These are phyloP conservation scores for Suillus plorans DNA, from an alignment of 768 basidiomycete species.

Conservation along the genomic window DNA sequence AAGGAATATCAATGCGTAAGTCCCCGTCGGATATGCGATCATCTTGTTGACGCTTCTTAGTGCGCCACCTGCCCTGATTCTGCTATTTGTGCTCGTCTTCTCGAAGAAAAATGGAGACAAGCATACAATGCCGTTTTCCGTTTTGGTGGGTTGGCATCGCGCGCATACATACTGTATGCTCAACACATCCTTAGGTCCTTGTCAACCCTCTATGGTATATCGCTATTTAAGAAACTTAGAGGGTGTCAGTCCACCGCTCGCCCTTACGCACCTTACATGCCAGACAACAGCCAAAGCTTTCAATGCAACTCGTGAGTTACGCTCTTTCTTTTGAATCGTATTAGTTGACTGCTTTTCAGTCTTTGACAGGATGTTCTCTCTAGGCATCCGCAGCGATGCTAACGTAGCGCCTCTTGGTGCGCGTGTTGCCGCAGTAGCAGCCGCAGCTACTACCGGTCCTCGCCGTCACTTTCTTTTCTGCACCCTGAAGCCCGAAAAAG, in stretches of 20 bases:
- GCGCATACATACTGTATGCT: background rate
- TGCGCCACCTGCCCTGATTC: slow-evolving; percentile 85
- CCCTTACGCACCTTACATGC: slow-evolving; percentile 83
- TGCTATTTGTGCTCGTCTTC: slow-evolving; percentile 68
- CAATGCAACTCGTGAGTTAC: slow-evolving; percentile 70
- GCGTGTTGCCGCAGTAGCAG: slow-evolving; percentile 56
- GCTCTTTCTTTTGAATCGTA: background rate
- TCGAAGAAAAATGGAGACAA: slow-evolving; percentile 93
- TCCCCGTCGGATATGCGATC: slow-evolving; percentile 7
- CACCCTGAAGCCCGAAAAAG: slow-evolving; percentile 62
- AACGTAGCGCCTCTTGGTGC: slow-evolving; percentile 52
- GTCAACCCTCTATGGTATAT: slow-evolving; percentile 90
- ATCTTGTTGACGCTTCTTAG: slow-evolving; percentile 36
- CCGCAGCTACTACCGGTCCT: slow-evolving; percentile 67
- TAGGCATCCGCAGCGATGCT: slow-evolving; percentile 74
- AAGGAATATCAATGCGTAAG: slow-evolving; percentile 94
- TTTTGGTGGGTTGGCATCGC: slow-evolving; percentile 52
- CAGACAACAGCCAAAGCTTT: slow-evolving; percentile 90
- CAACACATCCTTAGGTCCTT: slow-evolving; percentile 52
- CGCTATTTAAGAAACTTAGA: slow-evolving; percentile 90
- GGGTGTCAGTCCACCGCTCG: slow-evolving; percentile 85
- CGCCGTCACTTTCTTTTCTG: slow-evolving; percentile 86
- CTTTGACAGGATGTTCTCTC: slow-evolving; percentile 87
- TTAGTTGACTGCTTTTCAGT: slow-evolving; percentile 43
- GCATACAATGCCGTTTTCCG: slow-evolving; percentile 86